Conservation (phyloP, 1,284 basidiomycete species). For the Pulveroboletus sp. region DNA sequence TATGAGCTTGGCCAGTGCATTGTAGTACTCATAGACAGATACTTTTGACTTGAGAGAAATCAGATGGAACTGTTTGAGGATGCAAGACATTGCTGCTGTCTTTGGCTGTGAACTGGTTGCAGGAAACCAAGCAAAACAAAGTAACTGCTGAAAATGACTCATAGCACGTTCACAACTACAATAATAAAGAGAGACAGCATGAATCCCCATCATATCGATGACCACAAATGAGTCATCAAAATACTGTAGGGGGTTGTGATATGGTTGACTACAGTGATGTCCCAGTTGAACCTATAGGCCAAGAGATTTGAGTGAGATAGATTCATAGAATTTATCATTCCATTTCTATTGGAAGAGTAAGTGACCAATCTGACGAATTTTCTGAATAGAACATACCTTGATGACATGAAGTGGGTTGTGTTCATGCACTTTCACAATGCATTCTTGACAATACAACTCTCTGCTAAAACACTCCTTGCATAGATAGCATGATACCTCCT, state of each 20-base stretch:
- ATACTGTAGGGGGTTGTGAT: not conserved
- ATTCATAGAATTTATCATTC: not conserved
- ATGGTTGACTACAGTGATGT: not conserved
- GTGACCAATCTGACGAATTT: not conserved
- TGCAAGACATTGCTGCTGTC: constrained; percentile 27
- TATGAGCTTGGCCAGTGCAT: constrained; percentile 11
- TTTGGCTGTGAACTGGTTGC: constrained; percentile 22
- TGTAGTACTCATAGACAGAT: constrained; percentile 30
- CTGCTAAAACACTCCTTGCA: not conserved
- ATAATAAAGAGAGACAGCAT: constrained; percentile 21
- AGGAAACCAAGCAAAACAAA: constrained; percentile 22
- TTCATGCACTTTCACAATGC: not conserved
- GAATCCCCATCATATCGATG: not conserved
- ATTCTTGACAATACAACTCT: not conserved
- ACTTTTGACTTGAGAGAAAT: constrained; percentile 29
- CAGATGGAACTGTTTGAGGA: constrained; percentile 28
- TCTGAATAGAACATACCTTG: not conserved
- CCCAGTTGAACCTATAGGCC: not conserved
- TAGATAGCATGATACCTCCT: not conserved
- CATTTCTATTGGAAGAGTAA: not conserved
- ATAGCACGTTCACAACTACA: constrained; percentile 19
- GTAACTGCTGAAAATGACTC: constrained; percentile 22
- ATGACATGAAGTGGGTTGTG: not conserved
- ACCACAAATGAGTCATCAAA: not conserved
- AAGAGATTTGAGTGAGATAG: not conserved